Evolutionary conservation across 2,329 filamentous ascomycete genomes (phyloP).

Genomic region (Talaromyces sp.): DNA sequence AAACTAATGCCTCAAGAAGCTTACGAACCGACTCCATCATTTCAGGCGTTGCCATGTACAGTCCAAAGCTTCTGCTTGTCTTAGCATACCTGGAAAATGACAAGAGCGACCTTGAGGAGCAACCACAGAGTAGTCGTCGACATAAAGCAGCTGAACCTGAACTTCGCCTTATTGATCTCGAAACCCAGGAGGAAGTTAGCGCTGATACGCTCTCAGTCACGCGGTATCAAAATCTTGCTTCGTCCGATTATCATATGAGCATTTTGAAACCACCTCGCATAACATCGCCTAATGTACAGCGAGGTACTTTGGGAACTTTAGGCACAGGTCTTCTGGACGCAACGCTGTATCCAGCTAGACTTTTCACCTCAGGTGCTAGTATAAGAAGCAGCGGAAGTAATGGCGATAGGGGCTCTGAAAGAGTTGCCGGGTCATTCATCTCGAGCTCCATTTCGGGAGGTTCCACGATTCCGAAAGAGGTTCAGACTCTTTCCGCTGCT

Average conservation of each 20-base stretch:
- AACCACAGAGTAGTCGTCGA: conserved; percentile 61
- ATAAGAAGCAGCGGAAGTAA: conserved; percentile 54
- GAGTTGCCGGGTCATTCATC: conserved; percentile 47
- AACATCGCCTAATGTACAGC: conserved; percentile 58
- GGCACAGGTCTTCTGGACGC: conserved; percentile 79
- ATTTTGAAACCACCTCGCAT: conserved; percentile 73
- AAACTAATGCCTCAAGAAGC: conserved; percentile 44
- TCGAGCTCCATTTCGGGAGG: conserved; percentile 48
- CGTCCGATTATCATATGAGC: conserved; percentile 86
- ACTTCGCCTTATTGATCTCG: conserved; percentile 81
- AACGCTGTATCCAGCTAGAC: conserved; percentile 75
- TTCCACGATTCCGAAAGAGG: conserved; percentile 32
- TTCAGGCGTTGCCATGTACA: conserved; percentile 95
- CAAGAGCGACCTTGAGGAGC: conserved; percentile 58
- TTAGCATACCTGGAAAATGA: conserved; percentile 82
- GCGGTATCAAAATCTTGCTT: conserved; percentile 77
- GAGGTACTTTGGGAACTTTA: conserved; percentile 70
- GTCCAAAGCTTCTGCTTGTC: conserved; percentile 80
- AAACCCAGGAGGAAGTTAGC: conserved; percentile 75
- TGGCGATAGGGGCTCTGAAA: conserved; percentile 54
- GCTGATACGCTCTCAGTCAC: conserved; percentile 81
- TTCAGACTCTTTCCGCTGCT: conserved; percentile 48
- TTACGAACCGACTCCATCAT: conserved; percentile 96
- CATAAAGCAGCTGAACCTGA: conserved; percentile 82
- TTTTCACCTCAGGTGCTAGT: conserved; percentile 84